Base-by-base conservation (phyloP, 495 filamentous ascomycete genomes). In the Xylaria palmicola region DNA sequence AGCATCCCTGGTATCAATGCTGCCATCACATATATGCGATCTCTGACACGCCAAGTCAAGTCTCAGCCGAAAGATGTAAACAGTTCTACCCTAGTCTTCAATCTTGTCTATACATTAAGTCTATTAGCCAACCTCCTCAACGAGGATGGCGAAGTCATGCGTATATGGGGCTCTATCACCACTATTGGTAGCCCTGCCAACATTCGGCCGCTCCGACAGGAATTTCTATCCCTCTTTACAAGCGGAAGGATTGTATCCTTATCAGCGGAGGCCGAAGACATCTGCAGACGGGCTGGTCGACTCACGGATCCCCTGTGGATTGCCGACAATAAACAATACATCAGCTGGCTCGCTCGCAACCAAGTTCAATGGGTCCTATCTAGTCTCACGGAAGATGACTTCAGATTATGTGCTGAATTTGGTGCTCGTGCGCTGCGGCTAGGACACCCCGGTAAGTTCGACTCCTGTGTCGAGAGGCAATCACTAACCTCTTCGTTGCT, bases 1-100 rank as follows among this genome's bases (percentile, higher is more conserved):
- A 95, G 87, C 60, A 75, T 92, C 29, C 75, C 85, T 6, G 93
- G 91, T 4, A 71, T 93, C 27, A 90, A 89, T 34, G 86, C 88
- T 22, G 74, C 93, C 20, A 63, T 89, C 2, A 75, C 83, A 17
- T 81, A 86, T 39, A 74, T 96, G 17, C 83, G 83, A 56, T 76
- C 80, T 24, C 63, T 76, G 34, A 69, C 79, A 6, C 79, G 80
- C 63, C 79, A 79, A 56, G 52, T 59, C 39, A 77, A 74, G 64
- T 72, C 64, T 7, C 72, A 74, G 1, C 51, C 65, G 2, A 74
- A 72, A 30, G 71, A 71, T 56, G 44, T 66, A 4, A 72, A 76
- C 44, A 58, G 59, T 37, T 72, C 67, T 10, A 63, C 64, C 27
- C 68, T 77, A 40, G 59, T 77, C 56, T 65, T 82, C 20, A 75